Conservation (phyloP, 208 protist species). For the Leishmania tarentolae region DNA sequence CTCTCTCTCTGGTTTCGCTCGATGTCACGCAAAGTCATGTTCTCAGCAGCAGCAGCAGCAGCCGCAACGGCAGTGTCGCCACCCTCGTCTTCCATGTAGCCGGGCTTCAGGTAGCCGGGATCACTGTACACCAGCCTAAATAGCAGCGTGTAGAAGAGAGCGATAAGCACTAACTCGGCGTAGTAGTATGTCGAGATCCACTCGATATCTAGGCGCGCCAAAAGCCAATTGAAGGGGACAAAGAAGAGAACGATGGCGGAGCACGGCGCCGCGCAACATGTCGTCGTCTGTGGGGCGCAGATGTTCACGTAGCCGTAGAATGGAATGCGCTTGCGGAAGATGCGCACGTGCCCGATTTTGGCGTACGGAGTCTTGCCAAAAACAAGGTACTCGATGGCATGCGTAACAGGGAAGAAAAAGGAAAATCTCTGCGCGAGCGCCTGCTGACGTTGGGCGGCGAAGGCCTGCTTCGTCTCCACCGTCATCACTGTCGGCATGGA, state of each 20-base stretch:
- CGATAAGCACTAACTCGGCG: conserved; percentile 38
- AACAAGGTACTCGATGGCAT: conserved; percentile 73
- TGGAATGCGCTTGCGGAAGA: conserved; percentile 77
- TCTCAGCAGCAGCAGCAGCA: conserved; percentile 1
- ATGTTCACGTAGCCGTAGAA: conserved; percentile 66
- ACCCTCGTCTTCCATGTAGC: conserved; percentile 49
- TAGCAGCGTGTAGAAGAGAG: conserved; percentile 51
- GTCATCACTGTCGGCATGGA: conserved; percentile 63
- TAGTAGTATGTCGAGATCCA: conserved; percentile 41
- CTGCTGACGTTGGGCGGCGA: conserved; percentile 62
- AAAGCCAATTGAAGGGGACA: conserved; percentile 40
- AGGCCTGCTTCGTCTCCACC: conserved; percentile 68
- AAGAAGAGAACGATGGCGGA: conserved; percentile 35
- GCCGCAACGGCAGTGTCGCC: conserved; percentile 4
- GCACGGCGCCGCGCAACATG: conserved; percentile 62
- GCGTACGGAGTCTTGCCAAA: conserved; percentile 71
- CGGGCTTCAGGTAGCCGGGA: conserved; percentile 79
- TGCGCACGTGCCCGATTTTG: conserved; percentile 71
- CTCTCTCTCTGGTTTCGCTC: conserved; percentile 66
- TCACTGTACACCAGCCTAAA: conserved; percentile 69
- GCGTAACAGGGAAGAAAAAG: conserved; percentile 67
- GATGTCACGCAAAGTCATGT: conserved; percentile 74
- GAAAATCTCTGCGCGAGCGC: conserved; percentile 64
- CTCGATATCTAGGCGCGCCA: conserved; percentile 27
- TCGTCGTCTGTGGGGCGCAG: conserved; percentile 68